Evolutionary conservation across 306 rosid species (phyloP), one percentile per base, ranked within the genome.

Genomic region (Ormosia emarginata): DNA sequence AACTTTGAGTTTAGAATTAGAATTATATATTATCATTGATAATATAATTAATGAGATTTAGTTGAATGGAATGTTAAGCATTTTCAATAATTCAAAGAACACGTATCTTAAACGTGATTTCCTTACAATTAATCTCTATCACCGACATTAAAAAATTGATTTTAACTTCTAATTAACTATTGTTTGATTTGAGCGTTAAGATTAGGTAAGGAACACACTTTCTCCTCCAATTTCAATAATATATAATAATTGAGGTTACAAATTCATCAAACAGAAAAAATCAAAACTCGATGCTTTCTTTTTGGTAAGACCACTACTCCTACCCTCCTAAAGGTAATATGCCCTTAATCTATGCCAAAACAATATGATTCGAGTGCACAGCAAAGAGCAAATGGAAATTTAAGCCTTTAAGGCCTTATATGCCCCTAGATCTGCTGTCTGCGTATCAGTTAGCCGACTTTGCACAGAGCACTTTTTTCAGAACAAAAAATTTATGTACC

Each of bases 401-500:
- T 3, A 30, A 33, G 43, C 9, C 57, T 4, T 6, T 43, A 14
- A 52, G 18, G 57, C 52, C n/a, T 46, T 71, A 40, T 32, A 58
- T 40, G 68, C 46, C 15, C 36, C 17, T 33, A 76, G 61, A 56
- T 10, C 8, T n/a, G n/a, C n/a, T n/a, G n/a, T n/a, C n/a, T 40
- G 30, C 56, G 5, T 40, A 49, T 34, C 9, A 47, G 13, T 10
- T 33, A 5, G 71, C 44, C 17, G 11, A 62, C 29, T 7, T 62
- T 4, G 53, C 52, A 8, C 10, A 46, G 17, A 14, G 2, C n/a
- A 14, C 9, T 3, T 4, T 11, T 47, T 46, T 2, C 52, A 3
- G 4, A 79, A 71, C 37, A 58, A 4, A 78, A 71, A 59, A 5
- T 18, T 58, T 69, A 41, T 58, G 24, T n/a, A 64, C 83, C 83